Evolutionary conservation across 2,329 filamentous ascomycete genomes (phyloP).

Genomic region (Cladophialophora chaetospira): DNA sequence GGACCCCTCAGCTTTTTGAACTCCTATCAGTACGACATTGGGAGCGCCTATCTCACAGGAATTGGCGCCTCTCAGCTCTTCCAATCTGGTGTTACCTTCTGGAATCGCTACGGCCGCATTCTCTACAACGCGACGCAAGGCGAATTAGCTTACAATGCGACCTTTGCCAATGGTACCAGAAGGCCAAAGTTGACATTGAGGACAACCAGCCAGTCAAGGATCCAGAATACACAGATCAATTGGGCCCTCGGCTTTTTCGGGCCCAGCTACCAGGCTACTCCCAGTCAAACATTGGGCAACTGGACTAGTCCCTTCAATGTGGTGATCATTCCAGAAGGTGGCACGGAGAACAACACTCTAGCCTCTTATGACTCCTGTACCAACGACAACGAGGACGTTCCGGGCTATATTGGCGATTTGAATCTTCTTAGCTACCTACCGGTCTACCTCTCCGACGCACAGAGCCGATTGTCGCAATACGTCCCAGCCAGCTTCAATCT

Average conservation of each 20-base stretch:
- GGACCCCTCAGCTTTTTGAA: conserved; percentile 58
- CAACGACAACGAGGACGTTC: conserved; percentile 36
- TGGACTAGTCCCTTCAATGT: conserved; percentile 47
- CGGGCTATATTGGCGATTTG: conserved; percentile 45
- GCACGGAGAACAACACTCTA: conserved; percentile 56
- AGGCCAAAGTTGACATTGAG: conserved; percentile 54
- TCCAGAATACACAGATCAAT: conserved; percentile 57
- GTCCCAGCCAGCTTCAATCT: conserved; percentile 53
- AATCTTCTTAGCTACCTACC: conserved; percentile 46
- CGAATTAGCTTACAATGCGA: conserved; percentile 53
- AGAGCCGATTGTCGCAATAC: conserved; percentile 50
- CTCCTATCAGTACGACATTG: conserved; percentile 52
- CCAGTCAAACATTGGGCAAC: conserved; percentile 44
- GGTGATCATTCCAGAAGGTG: conserved; percentile 55
- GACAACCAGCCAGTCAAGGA: conserved; percentile 57
- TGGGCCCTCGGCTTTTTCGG: conserved; percentile 59
- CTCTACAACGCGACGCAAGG: conserved; percentile 54
- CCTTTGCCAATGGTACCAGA: conserved; percentile 49
- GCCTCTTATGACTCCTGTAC: conserved; percentile 55
- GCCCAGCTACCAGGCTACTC: conserved; percentile 42
- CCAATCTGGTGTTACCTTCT: conserved; percentile 53
- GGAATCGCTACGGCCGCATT: conserved; percentile 57
- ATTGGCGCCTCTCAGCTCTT: conserved; percentile 56
- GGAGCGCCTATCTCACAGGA: conserved; percentile 50
- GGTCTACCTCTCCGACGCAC: conserved; percentile 50